Base-by-base conservation (phyloP, 2,329 filamentous ascomycete species). In the Fusarium begoniae region DNA sequence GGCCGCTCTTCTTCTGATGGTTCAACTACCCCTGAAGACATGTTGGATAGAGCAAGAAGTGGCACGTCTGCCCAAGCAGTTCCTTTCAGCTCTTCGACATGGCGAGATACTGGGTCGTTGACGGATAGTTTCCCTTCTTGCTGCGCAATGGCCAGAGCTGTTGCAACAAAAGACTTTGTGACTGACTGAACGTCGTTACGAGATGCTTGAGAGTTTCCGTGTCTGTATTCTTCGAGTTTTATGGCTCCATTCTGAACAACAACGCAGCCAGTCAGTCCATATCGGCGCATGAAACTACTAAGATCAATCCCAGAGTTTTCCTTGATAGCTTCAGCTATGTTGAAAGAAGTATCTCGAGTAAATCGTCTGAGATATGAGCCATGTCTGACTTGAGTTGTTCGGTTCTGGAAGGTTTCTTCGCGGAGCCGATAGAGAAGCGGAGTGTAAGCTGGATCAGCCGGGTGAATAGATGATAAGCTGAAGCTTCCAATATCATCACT, bases 21-120 rank as follows among this genome's bases (percentile, higher is more conserved):
- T 15, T 74, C 72, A 9, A 74, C 72, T 10, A 74, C 59, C 2
- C 72, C 72, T n/a, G 72, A 67, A 6, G 72, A 69, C 72, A 74
- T 74, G 40, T 58, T 59, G 5, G 64, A 68, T 7, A 74, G 59
- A 9, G 72, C 72, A 17, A 72, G 44, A 11, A 75, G 54, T 5
- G 72, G 68, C 9, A 74, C 72, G 5, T 75, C 68, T 15, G 59
- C 64, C 72, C 72, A 74, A 0, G 63, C 72, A 18, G 72, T 72
- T 20, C 48, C 63, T 28, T 53, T 63, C 26, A 74, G n/a, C 24
- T 74, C 72, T 11, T 74, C 44, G 3, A 74, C 40, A 20, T 72
- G 72, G 3, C 22, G 43, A 22, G 68, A 63, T n/a, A 74, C 72
- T 4, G 68, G 50, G 32, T 74, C 72, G 1, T 74, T 38, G 17